These are phyloP conservation scores for Stachybotrys elegans DNA, from an alignment of 2,329 filamentous ascomycete genomes.

Conservation along the genomic window DNA sequence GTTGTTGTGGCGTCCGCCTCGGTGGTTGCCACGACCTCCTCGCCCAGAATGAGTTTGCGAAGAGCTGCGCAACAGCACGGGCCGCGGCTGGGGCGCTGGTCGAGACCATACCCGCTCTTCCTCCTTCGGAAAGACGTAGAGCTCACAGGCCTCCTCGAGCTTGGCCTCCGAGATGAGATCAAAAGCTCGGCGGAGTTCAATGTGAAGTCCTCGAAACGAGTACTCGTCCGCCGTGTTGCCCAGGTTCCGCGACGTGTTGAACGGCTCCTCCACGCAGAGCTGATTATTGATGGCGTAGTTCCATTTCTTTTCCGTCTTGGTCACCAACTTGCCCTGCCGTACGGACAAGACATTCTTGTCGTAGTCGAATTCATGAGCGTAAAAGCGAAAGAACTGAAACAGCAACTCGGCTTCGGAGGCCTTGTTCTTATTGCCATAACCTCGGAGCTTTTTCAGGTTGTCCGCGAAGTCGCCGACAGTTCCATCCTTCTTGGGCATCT, in stretches of 20 bases:
- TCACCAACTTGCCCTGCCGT: slow-evolving; percentile 70
- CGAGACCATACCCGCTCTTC: slow-evolving; percentile 61
- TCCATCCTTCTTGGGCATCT: slow-evolving; percentile 53
- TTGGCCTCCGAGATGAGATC: slow-evolving; percentile 74
- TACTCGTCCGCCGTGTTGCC: slow-evolving; percentile 96
- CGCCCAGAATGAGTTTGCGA: slow-evolving; percentile 52
- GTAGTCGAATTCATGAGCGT: slow-evolving; percentile 90
- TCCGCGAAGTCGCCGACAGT: slow-evolving; percentile 78
- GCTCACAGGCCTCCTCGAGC: slow-evolving; percentile 77
- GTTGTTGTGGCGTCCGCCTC: slow-evolving; percentile 44
- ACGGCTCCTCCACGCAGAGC: slow-evolving; percentile 93
- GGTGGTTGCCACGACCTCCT: slow-evolving; percentile 42
- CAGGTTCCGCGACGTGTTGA: slow-evolving; percentile 83
- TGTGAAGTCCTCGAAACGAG: slow-evolving; percentile 84
- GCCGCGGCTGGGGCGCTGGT: slow-evolving; percentile 48
- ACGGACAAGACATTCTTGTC: slow-evolving; percentile 81
- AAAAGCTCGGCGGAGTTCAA: slow-evolving; percentile 86
- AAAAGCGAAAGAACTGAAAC: slow-evolving; percentile 93
- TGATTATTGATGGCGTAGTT: slow-evolving; percentile 73
- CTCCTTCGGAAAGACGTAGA: slow-evolving; percentile 83
- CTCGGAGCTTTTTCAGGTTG: slow-evolving; percentile 68
- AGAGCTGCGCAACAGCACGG: slow-evolving; percentile 54
- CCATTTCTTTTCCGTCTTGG: slow-evolving; percentile 87
- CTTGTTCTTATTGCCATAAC: slow-evolving; percentile 74
- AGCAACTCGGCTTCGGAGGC: slow-evolving; percentile 80